Evolutionary conservation across 164 flowering plant genomes (phyloP), one percentile per base, ranked within the genome.

Genomic region (Magnolia officinalis): DNA sequence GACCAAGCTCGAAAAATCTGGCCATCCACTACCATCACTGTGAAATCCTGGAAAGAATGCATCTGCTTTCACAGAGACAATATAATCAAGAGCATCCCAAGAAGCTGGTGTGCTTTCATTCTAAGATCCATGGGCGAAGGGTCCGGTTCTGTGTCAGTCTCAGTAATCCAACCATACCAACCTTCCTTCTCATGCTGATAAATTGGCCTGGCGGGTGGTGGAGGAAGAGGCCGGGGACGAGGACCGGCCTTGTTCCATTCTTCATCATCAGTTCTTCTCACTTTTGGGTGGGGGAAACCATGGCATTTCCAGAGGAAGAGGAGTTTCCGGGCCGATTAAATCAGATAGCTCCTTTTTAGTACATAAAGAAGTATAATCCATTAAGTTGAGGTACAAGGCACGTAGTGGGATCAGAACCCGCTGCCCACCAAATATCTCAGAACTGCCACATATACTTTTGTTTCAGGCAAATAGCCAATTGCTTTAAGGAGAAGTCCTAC

Each of bases 151-250:
- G 77, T 84, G 55, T 88, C 90, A 45, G 77, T 85, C 84, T 92
- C 93, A 52, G 91, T 84, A 76, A 96, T 80, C 99, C 99, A 96
- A 75, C 97, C 98, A 87, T 96, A 96, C 99, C 99, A 96, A 51
- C 99, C 99, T 84, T 94, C 99, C 83, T 90, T 91, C 74, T 96
- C 99, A 85, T 96, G 98, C 37, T 77, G 85, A 83, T 94, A 96
- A 67, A 92, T 82, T 29, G 98, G 97, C 77, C 99, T 86, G 69
- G 85, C 94, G 9, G 99, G 98, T 82, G 98, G 98, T 52, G 99
- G 99, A 78, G 99, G 98, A 82, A 96, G 97, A 80, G 99, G 99
- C 68, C 99, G 87, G n/a, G 99, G 99, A 50, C 99, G 94, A 63
- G 98, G 97, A 76, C 98, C 98, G 68, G 95, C 96, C 78, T 84